phyloP scores from a whole-genome alignment of 163 green algal genomes.

The Trebouxiophyceae sp. region DNA sequence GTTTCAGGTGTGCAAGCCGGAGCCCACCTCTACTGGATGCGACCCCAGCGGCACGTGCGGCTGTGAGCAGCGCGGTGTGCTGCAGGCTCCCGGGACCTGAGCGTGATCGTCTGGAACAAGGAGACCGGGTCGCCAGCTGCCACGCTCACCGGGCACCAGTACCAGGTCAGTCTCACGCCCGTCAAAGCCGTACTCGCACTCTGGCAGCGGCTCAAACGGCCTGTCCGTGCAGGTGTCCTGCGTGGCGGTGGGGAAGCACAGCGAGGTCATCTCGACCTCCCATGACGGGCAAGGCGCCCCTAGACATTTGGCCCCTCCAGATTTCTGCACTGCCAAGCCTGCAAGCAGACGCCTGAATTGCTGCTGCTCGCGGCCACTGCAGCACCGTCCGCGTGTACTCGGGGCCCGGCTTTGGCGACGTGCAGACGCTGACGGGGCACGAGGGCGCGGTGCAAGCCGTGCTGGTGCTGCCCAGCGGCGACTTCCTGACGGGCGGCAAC shows the following conservation, averaged over 20 bases:
- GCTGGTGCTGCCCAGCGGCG: conserved; percentile 38
- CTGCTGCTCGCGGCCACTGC: too few relatives aligned
- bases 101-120: conserved; percentile 70
- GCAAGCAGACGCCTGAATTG: too few relatives aligned
- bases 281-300: conserved; percentile 70
- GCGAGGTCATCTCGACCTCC: conserved; percentile 49
- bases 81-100: conserved; percentile 62
- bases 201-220: too few relatives aligned
- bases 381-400: conserved; percentile 68
- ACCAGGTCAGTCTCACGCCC: conserved; percentile 60
- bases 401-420: conserved; percentile 31
- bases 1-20: conserved; percentile 31
- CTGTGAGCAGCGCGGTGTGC: too few relatives aligned
- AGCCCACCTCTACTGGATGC: too few relatives aligned
- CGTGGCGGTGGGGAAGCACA: conserved; percentile 38
- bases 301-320: too few relatives aligned
- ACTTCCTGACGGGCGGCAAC: conserved; percentile 71
- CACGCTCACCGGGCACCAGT: conserved; percentile 54
- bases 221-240: conserved; percentile 44
- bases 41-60: too few relatives aligned
- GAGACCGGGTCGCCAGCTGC: conserved; percentile 17
- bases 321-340: too few relatives aligned
- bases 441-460: conserved; percentile 70
- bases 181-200: too few relatives aligned
- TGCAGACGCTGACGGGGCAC: conserved; percentile 57